These are phyloP conservation scores for Pseudogymnoascus sp. DNA, from an alignment of 2,329 filamentous ascomycete genomes.

Conservation along the genomic window DNA sequence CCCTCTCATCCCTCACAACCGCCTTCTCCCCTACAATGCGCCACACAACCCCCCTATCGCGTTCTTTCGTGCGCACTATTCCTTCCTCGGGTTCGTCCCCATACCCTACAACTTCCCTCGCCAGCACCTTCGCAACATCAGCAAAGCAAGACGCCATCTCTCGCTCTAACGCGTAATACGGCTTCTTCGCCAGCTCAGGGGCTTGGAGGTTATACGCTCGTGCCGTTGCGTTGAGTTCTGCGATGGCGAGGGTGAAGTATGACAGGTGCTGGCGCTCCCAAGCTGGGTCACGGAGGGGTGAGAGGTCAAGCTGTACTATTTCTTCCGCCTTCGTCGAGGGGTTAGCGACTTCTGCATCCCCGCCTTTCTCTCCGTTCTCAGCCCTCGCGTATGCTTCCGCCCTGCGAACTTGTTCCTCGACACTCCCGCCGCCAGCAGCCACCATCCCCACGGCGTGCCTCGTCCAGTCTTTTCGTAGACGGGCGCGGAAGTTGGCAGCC, in stretches of 20 bases:
- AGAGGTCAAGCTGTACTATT: slow-evolving; percentile 30
- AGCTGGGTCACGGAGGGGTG: slow-evolving; percentile 68
- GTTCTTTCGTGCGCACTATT: slow-evolving; percentile 36
- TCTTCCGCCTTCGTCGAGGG: neutral
- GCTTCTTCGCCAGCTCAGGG: slow-evolving; percentile 84
- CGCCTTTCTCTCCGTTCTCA: slow-evolving; percentile 51
- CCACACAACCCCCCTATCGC: slow-evolving; percentile 51
- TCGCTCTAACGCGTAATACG: slow-evolving; percentile 76
- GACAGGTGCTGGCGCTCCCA: slow-evolving; percentile 68
- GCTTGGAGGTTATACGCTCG: slow-evolving; percentile 94
- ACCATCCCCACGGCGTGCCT: slow-evolving; percentile 75
- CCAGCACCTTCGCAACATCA: slow-evolving; percentile 72
- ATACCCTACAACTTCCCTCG: slow-evolving; percentile 64
- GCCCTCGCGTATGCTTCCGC: slow-evolving; percentile 70
- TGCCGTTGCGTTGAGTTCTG: slow-evolving; percentile 70
- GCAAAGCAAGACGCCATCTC: slow-evolving; percentile 78
- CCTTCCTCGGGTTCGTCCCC: slow-evolving; percentile 43
- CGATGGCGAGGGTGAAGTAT: slow-evolving; percentile 71
- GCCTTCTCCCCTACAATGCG: slow-evolving; percentile 49
- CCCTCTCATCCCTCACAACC: slow-evolving; percentile 65
- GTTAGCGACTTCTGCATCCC: slow-evolving; percentile 30
- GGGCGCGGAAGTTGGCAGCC: slow-evolving; percentile 60
- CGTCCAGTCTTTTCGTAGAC: slow-evolving; percentile 77
- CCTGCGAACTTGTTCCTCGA: slow-evolving; percentile 64
- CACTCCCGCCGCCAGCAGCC: slow-evolving; percentile 64